phyloP scores from a whole-genome alignment of 2,329 filamentous ascomycete genomes.

The Pseudogymnoascus verrucosus region DNA sequence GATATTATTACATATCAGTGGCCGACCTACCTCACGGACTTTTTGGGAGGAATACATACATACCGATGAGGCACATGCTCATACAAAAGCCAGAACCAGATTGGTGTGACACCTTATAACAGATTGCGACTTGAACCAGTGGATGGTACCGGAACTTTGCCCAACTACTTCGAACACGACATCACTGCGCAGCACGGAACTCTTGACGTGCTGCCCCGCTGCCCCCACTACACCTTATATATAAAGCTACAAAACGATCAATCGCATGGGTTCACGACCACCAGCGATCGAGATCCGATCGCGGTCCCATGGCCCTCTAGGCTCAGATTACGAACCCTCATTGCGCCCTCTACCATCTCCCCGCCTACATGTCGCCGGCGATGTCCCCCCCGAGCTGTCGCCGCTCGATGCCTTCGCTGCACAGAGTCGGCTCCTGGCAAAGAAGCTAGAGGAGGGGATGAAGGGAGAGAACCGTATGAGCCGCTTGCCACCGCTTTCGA shows the following conservation, averaged over 20 bases:
- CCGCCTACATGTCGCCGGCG: conserved; percentile 67
- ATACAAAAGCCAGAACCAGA: neutral
- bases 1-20: conserved; percentile 7
- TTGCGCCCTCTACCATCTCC: conserved; percentile 44
- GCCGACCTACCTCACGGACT: neutral
- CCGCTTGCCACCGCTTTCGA: conserved; percentile 72
- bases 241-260: neutral
- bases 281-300: conserved; percentile 26
- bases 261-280: conserved; percentile 24
- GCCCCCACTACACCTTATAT: neutral
- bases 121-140: neutral
- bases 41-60: neutral
- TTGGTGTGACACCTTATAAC: neutral
- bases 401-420: conserved; percentile 92
- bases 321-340: conserved; percentile 17
- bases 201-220: neutral
- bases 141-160: neutral
- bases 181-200: neutral
- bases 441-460: conserved; percentile 73
- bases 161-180: neutral
- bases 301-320: conserved; percentile 22
- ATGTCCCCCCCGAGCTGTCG: conserved; percentile 81
- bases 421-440: conserved; percentile 80
- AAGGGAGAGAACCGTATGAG: conserved; percentile 73
- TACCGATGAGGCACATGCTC: conserved; percentile 5